Base-by-base conservation (phyloP, 2,329 filamentous ascomycete species). In the Hymenoscyphus fructigenus region DNA sequence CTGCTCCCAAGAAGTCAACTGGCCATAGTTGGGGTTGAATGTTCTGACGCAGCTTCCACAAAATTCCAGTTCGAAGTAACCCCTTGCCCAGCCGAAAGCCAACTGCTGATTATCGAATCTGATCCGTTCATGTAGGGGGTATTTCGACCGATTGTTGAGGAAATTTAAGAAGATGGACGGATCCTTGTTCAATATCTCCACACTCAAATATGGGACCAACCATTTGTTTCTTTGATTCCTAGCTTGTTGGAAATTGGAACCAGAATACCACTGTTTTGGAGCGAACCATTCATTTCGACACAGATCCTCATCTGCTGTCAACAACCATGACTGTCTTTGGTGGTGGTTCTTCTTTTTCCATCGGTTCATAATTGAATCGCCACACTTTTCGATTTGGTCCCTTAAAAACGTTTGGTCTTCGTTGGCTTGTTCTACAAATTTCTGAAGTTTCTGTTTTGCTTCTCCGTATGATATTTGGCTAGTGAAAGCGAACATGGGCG, bases 1-100 rank as follows among this genome's bases (percentile, higher is more conserved):
- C 14, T n/a, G n/a, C 23, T 68, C n/a, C 61, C 57, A 69, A 1
- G 28, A 3, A 2, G 53, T 47, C 57, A 67, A 34, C 1, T 67
- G n/a, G n/a, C n/a, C 64, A 32, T 63, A 67, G 10, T 41, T 23
- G 15, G 32, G 10, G 6, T 62, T 62, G 34, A 66, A 32, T 44
- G 65, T 64, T 15, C n/a, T 26, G n/a, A 55, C n/a, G 20, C 47
- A 55, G 10, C 10, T 55, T 23, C 20, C 26, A 10, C 6, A 55
- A 14, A 55, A 55, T 23, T 23, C n/a, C 12, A 26, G 4, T 6
- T 28, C 47, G n/a, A 55, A 55, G 4, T 20, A 55, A 7, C 47
- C 47, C 5, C 14, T 20, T 5, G 10, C 20, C 47, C n/a, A 55
- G 26, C 47, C 47, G 26, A 10, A 55, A 3, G 4, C 10, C 5